Base-by-base conservation (phyloP, 345 rosid genomes). In the Aegle marmelos region DNA sequence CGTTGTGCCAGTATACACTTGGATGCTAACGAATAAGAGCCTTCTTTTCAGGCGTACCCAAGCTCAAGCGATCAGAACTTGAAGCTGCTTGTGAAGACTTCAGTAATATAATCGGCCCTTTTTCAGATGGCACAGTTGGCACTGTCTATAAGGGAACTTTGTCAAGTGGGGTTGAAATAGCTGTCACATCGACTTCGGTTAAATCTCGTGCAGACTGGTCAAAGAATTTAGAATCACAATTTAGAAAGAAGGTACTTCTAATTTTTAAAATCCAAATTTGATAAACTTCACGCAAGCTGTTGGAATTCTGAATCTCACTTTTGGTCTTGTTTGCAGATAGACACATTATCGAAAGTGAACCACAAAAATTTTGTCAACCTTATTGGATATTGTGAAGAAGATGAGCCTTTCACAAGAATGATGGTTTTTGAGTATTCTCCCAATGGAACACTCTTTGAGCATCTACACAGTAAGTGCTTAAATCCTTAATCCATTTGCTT, bases 61-160 rank as follows among this genome's bases (percentile, higher is more conserved):
- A 88, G 83, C 88, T 92, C 61, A 90, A 90, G 85, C 87, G 95
- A 69, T 78, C 93, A 58, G 99, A 96, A 82, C 92, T 96, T 73
- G 91, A 86, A 85, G 93, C 91, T 60, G 99, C 98, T 27, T 94
- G 99, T 67, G 99, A 96, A 84, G 99, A 94, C 83, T 96, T 96
- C 79, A 96, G 98, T 73, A 96, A 96, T 78, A 89, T 96, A 79
- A 92, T 96, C 34, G 99, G 93, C 37, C 76, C 90, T 59, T 90
- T 89, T 73, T 83, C 92, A 10, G 89, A 87, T 59, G 93, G 95
- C 28, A 87, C 92, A 9, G 89, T 86, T 56, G 93, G 94, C 25
- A 87, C 86, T 5, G 86, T 92, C 24, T 97, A 94, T 65, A 97
- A 97, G 79, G 99, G 99, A 6, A 97, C 98, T 72, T 79, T 94